phyloP scores from a whole-genome alignment of 176 grass and related monocot species.

The Chloris gayana region DNA sequence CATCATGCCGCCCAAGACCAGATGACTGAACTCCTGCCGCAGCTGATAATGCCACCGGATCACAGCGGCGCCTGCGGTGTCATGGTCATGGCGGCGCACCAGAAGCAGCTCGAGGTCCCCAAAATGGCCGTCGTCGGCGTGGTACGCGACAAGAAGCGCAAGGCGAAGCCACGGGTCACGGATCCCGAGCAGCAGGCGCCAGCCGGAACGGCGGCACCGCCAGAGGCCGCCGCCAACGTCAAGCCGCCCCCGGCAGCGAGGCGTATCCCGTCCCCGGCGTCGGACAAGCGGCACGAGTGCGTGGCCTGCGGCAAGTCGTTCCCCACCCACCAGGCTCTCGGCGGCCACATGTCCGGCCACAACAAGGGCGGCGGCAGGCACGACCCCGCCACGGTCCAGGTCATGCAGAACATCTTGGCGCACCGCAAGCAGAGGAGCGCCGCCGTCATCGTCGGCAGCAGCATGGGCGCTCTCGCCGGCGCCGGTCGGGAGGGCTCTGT shows the following conservation, averaged over 20 bases:
- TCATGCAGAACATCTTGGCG: conserved; percentile 10
- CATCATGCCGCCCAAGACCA: not conserved
- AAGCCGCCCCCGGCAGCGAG: not conserved
- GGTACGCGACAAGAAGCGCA: not conserved
- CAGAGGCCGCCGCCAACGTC: not conserved
- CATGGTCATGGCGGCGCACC: not conserved
- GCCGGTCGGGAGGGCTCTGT: not conserved
- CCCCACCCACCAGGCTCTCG: conserved; percentile 51
- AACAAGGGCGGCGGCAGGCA: conserved; percentile 17
- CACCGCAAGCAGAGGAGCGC: not conserved
- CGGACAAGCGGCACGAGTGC: conserved; percentile 35
- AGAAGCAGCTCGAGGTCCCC: not conserved
- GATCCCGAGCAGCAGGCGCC: not conserved
- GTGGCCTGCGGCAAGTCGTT: conserved; percentile 36
- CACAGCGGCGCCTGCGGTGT: not conserved
- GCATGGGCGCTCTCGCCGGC: not conserved
- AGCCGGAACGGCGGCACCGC: not conserved
- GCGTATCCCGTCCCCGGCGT: conserved; percentile 44
- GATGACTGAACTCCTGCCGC: not conserved
- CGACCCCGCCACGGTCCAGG: not conserved
- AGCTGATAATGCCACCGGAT: not conserved
- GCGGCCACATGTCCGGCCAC: conserved; percentile 43
- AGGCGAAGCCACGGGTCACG: conserved; percentile 5
- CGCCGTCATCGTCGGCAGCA: not conserved
- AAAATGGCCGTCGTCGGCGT: not conserved